phyloP scores from a whole-genome alignment of 768 basidiomycete genomes.

The Pulveroboletus sp. region DNA sequence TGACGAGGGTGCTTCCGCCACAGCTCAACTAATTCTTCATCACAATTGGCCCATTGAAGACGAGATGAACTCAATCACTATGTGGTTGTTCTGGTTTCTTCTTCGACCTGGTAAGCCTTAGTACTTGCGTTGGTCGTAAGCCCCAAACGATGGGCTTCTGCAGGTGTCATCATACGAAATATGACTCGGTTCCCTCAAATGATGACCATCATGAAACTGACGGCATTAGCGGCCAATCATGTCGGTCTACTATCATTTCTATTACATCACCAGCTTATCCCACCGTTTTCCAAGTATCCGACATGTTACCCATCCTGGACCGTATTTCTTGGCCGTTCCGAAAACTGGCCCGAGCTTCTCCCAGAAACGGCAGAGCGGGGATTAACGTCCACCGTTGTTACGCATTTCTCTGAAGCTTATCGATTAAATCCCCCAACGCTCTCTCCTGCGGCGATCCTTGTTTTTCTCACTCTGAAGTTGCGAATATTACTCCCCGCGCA shows the following conservation, averaged over 20 bases:
- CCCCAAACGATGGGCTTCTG: constrained; percentile 1
- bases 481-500: constrained; percentile 12
- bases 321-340: constrained; percentile 43
- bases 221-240: constrained; percentile 64
- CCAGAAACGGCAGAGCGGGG: constrained; percentile 28
- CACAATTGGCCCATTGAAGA: constrained; percentile 57
- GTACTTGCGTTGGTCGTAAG: neutral
- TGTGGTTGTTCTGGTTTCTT: constrained; percentile 81
- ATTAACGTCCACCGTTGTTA: constrained; percentile 21
- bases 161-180: constrained; percentile 48
- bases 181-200: constrained; percentile 42
- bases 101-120: constrained; percentile 52
- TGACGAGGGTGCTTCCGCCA: constrained; percentile 51
- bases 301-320: constrained; percentile 57
- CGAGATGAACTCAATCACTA: constrained; percentile 52
- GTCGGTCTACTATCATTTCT: constrained; percentile 35
- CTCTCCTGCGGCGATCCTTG: constrained; percentile 67
- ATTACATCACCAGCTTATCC: constrained; percentile 2
- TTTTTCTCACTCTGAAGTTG: constrained; percentile 54
- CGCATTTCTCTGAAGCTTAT: constrained; percentile 45
- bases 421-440: constrained; percentile 55
- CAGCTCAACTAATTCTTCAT: constrained; percentile 36
- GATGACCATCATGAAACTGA: constrained; percentile 50
- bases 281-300: constrained; percentile 48
- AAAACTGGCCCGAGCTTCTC: constrained; percentile 53